Percentiles rank a stretch among this genome's conserved stretches.
phyloP scores from a whole-genome alignment of 31 red algal genomes.

The Odonthalia washingtoniensis region DNA sequence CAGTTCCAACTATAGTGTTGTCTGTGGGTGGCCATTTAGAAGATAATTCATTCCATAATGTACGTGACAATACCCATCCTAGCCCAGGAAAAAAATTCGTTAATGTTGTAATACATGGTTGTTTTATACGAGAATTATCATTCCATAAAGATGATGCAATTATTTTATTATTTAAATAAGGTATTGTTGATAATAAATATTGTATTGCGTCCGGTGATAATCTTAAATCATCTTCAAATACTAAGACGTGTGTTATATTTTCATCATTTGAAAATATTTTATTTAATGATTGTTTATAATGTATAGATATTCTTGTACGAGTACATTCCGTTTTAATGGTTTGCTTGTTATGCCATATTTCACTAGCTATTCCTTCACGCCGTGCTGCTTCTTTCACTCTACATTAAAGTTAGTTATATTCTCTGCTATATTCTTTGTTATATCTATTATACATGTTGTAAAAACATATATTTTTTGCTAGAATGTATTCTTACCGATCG shows the following conservation, averaged over 20 bases:
- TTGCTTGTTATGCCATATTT: constrained; percentile 35
- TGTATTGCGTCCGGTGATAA: constrained; percentile 39
- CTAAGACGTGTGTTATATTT: constrained; percentile 38
- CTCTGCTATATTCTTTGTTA: neutral
- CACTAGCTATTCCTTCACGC: neutral
- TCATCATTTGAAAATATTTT: constrained; percentile 12
- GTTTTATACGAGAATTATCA: constrained; percentile 31
- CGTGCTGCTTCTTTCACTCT: constrained; percentile 38
- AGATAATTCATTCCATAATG: constrained; percentile 37
- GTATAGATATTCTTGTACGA: constrained; percentile 45
- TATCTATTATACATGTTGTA: neutral
- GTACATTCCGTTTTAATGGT: neutral
- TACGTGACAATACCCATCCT: constrained; percentile 50
- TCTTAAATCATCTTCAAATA: constrained; percentile 65
- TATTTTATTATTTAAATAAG: neutral
- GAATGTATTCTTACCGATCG: constrained; percentile 12
- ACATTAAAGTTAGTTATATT: neutral
- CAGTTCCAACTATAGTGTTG: constrained; percentile 40
- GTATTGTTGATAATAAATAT: constrained; percentile 16
- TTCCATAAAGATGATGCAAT: constrained; percentile 59
- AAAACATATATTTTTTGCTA: neutral
- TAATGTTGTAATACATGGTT: constrained; percentile 9
- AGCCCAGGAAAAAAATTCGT: constrained; percentile 68
- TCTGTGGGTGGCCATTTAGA: constrained; percentile 36
- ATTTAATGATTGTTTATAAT: constrained; percentile 41